Conservation (phyloP, 2,329 filamentous ascomycete species). For the Aspergillus sp. region DNA sequence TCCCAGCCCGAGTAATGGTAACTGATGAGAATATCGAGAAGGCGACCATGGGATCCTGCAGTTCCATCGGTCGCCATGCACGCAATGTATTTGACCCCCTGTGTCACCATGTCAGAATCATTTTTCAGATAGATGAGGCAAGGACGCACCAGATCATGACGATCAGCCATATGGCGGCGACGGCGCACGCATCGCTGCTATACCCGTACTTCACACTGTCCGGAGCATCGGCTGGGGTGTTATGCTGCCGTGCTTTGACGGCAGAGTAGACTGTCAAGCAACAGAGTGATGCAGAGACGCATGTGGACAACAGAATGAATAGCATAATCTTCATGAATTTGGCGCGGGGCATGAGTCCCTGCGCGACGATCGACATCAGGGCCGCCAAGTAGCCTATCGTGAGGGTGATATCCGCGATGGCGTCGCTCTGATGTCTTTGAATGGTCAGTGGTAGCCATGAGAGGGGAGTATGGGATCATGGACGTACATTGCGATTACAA, state of each 20-base stretch:
- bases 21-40: conserved; percentile 67
- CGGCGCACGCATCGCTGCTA: conserved; percentile 67
- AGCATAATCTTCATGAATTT: conserved; percentile 69
- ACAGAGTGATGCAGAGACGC: conserved; percentile 57
- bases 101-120: background rate
- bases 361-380: conserved; percentile 61
- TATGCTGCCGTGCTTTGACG: conserved; percentile 63
- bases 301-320: conserved; percentile 56
- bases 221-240: conserved; percentile 33
- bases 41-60: conserved; percentile 65
- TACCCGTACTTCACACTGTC: conserved; percentile 45
- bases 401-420: conserved; percentile 44
- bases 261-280: conserved; percentile 64
- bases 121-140: background rate
- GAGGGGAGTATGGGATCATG: background rate
- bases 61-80: conserved; percentile 58
- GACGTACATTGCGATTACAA: conserved; percentile 58
- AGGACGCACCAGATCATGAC: conserved; percentile 57
- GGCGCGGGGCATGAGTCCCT: conserved; percentile 65
- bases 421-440: conserved; percentile 49
- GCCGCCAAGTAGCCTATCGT: conserved; percentile 58
- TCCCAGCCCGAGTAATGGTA: conserved; percentile 52
- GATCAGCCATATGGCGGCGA: conserved; percentile 68
- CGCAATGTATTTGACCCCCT: conserved; percentile 59
- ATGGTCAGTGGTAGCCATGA: background rate